phyloP scores from a whole-genome alignment of 1,284 basidiomycete genomes.

The Cryptococcus sp. region DNA sequence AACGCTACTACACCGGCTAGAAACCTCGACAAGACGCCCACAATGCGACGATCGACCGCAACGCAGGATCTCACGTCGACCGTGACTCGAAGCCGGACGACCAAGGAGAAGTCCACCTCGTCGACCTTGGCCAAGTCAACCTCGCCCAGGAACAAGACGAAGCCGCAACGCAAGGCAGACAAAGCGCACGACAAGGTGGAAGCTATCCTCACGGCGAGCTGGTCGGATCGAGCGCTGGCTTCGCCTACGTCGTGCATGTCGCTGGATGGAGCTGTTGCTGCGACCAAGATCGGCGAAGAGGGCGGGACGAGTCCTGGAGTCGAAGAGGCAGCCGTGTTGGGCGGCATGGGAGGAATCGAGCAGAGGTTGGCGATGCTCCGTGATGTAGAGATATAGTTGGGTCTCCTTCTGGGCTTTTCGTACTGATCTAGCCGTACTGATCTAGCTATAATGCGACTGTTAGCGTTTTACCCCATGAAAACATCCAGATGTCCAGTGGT shows the following conservation, averaged over 20 bases:
- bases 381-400: background rate
- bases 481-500: too few relatives aligned
- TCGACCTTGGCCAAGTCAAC: slow-evolving; percentile 3
- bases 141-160: slow-evolving; percentile 4
- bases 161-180: slow-evolving; percentile 11
- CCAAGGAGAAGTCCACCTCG: background rate
- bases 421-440: too few relatives aligned
- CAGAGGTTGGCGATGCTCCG: slow-evolving; percentile 17
- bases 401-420: too few relatives aligned
- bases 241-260: slow-evolving; percentile 9
- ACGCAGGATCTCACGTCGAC: background rate
- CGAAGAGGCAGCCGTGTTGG: slow-evolving; percentile 10
- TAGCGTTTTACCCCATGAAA: too few relatives aligned
- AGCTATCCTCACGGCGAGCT: slow-evolving; percentile 22
- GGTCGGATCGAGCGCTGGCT: slow-evolving; percentile 21
- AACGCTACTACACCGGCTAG: background rate
- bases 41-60: slow-evolving; percentile 2
- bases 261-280: slow-evolving; percentile 2
- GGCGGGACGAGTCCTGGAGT: slow-evolving; percentile 17
- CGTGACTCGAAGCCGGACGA: background rate
- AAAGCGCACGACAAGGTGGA: slow-evolving; percentile 18
- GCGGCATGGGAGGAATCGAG: slow-evolving; percentile 12
- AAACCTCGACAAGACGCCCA: background rate
- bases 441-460: too few relatives aligned
- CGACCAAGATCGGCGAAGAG: background rate